Evolutionary conservation across 768 basidiomycete genomes (phyloP).

Genomic region (Mycena capillaripes): DNA sequence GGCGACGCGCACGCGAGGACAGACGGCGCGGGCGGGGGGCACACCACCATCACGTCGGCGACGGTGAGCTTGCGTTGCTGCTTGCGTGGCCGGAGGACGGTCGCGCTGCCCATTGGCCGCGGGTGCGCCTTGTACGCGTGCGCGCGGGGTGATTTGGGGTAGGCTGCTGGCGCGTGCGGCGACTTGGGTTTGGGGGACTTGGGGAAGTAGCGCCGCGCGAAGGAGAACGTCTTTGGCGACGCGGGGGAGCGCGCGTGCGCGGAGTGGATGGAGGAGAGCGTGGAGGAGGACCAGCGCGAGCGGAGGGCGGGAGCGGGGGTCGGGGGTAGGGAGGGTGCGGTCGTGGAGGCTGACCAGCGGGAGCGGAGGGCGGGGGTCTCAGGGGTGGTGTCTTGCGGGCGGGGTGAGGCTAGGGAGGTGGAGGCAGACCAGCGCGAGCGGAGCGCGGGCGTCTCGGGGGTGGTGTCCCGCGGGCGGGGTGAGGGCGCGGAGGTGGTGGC

Average conservation of each 20-base stretch:
- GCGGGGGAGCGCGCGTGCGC: conserved; percentile 43
- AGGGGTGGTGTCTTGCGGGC: neutral
- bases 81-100: neutral
- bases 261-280: conserved; percentile 47
- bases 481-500: conserved; percentile 47
- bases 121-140: too few relatives aligned
- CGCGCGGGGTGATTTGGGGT: neutral
- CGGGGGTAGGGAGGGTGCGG: neutral
- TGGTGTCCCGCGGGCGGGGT: neutral
- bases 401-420: neutral
- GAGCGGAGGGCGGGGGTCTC: neutral
- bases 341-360: neutral
- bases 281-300: conserved; percentile 65
- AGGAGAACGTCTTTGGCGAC: conserved; percentile 42
- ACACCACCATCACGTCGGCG: conserved; percentile 24
- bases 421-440: neutral
- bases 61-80: conserved; percentile 18
- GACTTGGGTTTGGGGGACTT: conserved; percentile 29
- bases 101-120: neutral
- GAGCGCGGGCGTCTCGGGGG: neutral
- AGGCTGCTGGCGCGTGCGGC: conserved; percentile 14
- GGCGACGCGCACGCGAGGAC: too few relatives aligned
- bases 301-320: conserved; percentile 43
- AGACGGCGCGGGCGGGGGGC: neutral
- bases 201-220: conserved; percentile 41